phyloP scores from a whole-genome alignment of 1,284 basidiomycete genomes.

The Sphaerobolus stellatus region DNA sequence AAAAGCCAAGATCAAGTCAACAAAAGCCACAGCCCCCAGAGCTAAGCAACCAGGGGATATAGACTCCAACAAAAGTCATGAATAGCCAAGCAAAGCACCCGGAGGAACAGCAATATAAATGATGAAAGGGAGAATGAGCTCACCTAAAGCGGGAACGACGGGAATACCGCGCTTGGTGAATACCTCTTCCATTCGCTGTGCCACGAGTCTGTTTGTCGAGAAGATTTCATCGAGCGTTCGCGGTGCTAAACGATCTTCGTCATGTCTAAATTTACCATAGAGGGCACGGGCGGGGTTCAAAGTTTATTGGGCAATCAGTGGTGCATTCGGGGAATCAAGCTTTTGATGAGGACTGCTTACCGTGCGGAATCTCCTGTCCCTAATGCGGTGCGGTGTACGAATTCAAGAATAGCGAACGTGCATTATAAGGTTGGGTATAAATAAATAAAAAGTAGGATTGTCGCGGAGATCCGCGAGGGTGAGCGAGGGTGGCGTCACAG shows the following conservation, averaged over 20 bases:
- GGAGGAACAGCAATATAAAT: no score
- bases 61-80: no score
- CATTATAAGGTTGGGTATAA: no score
- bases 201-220: slow-evolving; percentile 68
- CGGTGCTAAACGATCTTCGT: slow-evolving; percentile 80
- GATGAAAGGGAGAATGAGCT: slow-evolving; percentile 26
- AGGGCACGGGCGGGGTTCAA: background rate
- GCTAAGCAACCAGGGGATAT: no score
- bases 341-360: slow-evolving; percentile 42
- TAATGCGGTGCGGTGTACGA: slow-evolving; percentile 30
- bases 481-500: no score
- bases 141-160: slow-evolving; percentile 82
- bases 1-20: no score
- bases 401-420: no score
- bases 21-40: no score
- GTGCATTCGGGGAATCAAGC: background rate
- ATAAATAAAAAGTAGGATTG: no score
- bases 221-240: slow-evolving; percentile 84
- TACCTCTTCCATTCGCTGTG: slow-evolving; percentile 66
- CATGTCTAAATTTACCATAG: slow-evolving; percentile 57
- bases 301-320: background rate
- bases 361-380: slow-evolving; percentile 93
- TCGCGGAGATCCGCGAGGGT: no score
- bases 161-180: slow-evolving; percentile 73
- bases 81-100: no score